Percentiles rank a stretch among this genome's conserved stretches.
phyloP scores from a whole-genome alignment of 345 rosid species.

The Ricinus communis region DNA sequence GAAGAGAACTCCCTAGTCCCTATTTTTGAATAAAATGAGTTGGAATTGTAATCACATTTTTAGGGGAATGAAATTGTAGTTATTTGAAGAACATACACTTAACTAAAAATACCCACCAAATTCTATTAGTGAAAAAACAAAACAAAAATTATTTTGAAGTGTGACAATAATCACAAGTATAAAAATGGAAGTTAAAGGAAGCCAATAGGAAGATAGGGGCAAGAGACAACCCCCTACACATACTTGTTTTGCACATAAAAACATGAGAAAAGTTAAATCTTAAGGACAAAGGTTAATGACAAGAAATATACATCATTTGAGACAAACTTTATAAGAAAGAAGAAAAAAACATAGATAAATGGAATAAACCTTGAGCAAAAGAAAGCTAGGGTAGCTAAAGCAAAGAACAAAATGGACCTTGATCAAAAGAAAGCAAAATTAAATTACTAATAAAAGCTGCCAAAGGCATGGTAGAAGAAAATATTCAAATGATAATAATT shows the following conservation, averaged over 20 bases:
- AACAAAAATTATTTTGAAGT: not conserved
- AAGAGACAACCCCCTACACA: constrained; percentile 17
- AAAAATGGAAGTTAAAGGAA: not conserved
- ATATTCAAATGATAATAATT: not conserved
- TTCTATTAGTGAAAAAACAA: not conserved
- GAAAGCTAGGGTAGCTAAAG: not conserved
- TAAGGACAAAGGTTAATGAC: constrained; percentile 4
- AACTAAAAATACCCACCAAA: not conserved
- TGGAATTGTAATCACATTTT: no score
- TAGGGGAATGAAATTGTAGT: no score
- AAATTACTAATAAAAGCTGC: not conserved
- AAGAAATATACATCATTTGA: not conserved
- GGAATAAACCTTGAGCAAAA: constrained; percentile 9
- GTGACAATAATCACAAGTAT: not conserved
- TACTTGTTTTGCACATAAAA: constrained; percentile 16
- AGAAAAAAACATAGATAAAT: not conserved
- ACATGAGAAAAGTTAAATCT: constrained; percentile 29
- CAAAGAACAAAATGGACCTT: constrained; percentile 14
- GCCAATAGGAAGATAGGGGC: not conserved
- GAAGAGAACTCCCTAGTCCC: not conserved
- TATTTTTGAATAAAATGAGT: not conserved
- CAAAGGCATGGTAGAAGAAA: not conserved
- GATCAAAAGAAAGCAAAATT: constrained; percentile 1
- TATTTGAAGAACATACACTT: not conserved
- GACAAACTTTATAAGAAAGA: not conserved